Evolutionary conservation across 306 rosid species (phyloP), one percentile per base, ranked within the genome.

Genomic region (Sophora flavescens): DNA sequence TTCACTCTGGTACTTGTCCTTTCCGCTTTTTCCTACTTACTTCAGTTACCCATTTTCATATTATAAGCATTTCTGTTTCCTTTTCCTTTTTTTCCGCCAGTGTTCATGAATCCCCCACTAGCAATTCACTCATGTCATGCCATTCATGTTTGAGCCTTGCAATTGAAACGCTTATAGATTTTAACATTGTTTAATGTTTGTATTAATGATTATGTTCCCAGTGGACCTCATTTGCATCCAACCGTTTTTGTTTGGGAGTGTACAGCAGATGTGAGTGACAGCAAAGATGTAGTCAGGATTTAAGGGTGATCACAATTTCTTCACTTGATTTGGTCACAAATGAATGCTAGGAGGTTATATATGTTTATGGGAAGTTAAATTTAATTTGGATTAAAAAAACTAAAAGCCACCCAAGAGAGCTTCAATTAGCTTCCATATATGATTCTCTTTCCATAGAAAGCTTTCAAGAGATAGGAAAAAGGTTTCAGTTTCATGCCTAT

Each of bases 1-100:
- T 89, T 89, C 88, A 79, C 84, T 60, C 87, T 84, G 97, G 94
- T 90, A 83, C 70, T 62, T 53, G 3, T 4, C 2, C 1, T 2
- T 64, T 6, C 62, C 47, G 47, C 16, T 50, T 13, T 50, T 13
- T 68, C 2, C 18, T 12, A 32, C 44, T 32, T 3, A 11, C 47
- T 18, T 62, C 18, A 5, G 8, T 62, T 32, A 45, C 51, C 74
- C 75, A 11, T 54, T 28, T 71, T 53, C 48, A 12, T 9, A 69
- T 63, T 8, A 38, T 51, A 12, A 41, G 74, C 78, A 65, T 67
- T 76, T 53, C 8, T 33, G 17, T 36, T 4, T 80, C 6, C n/a
- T 45, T 42, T 76, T 0, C 18, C 4, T 60, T 52, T 15, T 12
- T 3, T 2, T 45, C 5, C 5, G n/a, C 0, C n/a, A 45, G 4